These are phyloP conservation scores for Cladosporium colombiae DNA, from an alignment of 2,329 filamentous ascomycete species.

Conservation along the genomic window DNA sequence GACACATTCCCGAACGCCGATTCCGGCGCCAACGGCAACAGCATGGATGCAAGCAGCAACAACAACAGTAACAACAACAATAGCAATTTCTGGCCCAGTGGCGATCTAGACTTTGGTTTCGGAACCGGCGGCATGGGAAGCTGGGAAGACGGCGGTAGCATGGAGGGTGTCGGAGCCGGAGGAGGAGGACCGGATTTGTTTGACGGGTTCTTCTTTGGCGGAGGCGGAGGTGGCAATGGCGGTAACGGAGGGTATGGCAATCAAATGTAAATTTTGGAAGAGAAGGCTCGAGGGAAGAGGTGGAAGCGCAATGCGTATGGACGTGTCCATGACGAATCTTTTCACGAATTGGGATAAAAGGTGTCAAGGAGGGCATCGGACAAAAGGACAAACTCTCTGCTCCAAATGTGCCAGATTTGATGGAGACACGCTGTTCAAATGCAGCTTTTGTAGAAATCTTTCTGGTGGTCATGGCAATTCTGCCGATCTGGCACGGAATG, in stretches of 20 bases:
- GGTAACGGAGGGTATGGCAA: constrained; percentile 35
- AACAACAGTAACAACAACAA: neutral
- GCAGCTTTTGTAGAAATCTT: neutral
- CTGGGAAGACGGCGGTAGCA: constrained; percentile 54
- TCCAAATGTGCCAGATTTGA: neutral
- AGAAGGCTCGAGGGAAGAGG: neutral
- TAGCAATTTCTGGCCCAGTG: constrained; percentile 10
- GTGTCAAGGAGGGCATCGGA: neutral
- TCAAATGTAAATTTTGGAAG: neutral
- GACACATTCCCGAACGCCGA: constrained; percentile 48
- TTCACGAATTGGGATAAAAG: neutral
- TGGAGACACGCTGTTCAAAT: neutral
- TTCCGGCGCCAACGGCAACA: neutral
- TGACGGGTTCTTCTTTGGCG: constrained; percentile 72
- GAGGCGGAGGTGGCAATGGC: constrained; percentile 29
- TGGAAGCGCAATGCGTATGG: neutral
- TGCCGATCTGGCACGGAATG: neutral
- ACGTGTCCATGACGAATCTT: neutral
- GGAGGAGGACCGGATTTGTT: constrained; percentile 52
- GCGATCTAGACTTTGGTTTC: constrained; percentile 24
- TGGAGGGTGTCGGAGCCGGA: constrained; percentile 34
- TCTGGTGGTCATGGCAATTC: neutral
- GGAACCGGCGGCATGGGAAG: constrained; percentile 34
- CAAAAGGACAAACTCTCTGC: neutral
- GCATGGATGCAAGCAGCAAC: constrained; percentile 1